Base-by-base conservation (phyloP, 2,329 filamentous ascomycete species). In the Talaromyces albobiverticillius region DNA sequence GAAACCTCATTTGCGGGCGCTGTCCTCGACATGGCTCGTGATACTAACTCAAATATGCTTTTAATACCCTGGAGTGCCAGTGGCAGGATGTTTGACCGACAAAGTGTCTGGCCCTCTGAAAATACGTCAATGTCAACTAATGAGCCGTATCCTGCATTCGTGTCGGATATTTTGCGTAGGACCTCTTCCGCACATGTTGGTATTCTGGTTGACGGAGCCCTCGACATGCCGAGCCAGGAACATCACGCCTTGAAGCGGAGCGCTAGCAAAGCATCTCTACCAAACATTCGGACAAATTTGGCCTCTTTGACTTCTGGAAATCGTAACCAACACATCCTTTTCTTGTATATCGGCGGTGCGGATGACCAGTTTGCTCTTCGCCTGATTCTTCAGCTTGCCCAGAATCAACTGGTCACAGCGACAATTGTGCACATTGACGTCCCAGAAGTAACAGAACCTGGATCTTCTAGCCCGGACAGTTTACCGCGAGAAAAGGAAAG, bases 61-160 rank as follows among this genome's bases (percentile, higher is more conserved):
- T 78, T 97, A 3, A 81, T 97, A 5, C 93, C 93, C 0, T 97
- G 94, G 93, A 93, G 88, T 62, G 89, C 95, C 62, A 87, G 85
- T 0, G 90, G 90, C 11, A 84, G 82, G 57, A 81, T 93, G 61
- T 82, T 80, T 8, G 91, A 96, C 57, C 81, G 85, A 38, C 76
- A 66, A 69, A 79, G 63, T 32, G 71, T 76, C 4, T 75, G 79
- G 4, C 68, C 73, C 2, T 76, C 77, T 23, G 76, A 85, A 51
- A 81, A 76, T n/a, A 72, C 74, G 2, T 75, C 76, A 56, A 76
- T 81, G 34, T 86, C 90, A 56, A 76, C 76, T 3, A 82, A 80
- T 26, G 79, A 79, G 2, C 69, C 81, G 0, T 93, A 96, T 67
- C 81, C 86, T 4, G 76, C 82, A 2, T 96, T 96, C 64, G 83